Percentiles rank a stretch among this genome's conserved stretches.
Evolutionary conservation across 2,329 filamentous ascomycete genomes (phyloP).

Genomic region (Fusarium sp.): DNA sequence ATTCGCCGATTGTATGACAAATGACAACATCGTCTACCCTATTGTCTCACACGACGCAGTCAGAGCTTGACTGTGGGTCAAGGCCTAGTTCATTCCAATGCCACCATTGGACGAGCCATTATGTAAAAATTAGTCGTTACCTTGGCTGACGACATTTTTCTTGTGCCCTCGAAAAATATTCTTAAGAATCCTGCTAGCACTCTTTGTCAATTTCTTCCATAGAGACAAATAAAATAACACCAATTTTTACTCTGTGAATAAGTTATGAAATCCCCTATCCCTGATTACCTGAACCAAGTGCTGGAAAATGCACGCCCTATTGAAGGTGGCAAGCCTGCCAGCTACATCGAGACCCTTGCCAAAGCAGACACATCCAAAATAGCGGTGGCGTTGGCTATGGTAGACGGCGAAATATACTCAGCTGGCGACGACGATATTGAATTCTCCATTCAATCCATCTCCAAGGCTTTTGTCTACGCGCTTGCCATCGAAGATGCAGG

Average conservation of each 20-base stretch:
- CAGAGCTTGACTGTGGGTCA: not conserved
- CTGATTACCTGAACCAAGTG: conserved; percentile 51
- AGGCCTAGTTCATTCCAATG: not conserved
- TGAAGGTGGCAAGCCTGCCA: conserved; percentile 49
- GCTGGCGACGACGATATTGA: conserved; percentile 54
- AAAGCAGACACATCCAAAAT: conserved; percentile 55
- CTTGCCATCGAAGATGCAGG: conserved; percentile 55
- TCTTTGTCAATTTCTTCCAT: not conserved
- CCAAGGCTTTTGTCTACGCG: conserved; percentile 56
- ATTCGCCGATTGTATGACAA: conserved; percentile 1
- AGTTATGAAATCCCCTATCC: conserved; percentile 52
- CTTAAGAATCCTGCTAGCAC: not conserved
- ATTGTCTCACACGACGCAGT: conserved; percentile 4
- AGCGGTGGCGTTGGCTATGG: conserved; percentile 55
- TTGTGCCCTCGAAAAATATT: conserved; percentile 6
- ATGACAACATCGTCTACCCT: conserved; percentile 4
- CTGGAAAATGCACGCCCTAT: conserved; percentile 50
- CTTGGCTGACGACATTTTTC: conserved; percentile 34
- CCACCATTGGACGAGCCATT: conserved; percentile 17
- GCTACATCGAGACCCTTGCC: conserved; percentile 55
- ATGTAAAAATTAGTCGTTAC: conserved; percentile 15
- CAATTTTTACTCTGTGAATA: not conserved
- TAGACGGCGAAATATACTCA: conserved; percentile 55
- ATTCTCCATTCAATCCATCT: conserved; percentile 58
- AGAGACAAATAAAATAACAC: not conserved